phyloP scores from a whole-genome alignment of 202 grass and related monocot genomes.

The Hordeum pubiflorum region DNA sequence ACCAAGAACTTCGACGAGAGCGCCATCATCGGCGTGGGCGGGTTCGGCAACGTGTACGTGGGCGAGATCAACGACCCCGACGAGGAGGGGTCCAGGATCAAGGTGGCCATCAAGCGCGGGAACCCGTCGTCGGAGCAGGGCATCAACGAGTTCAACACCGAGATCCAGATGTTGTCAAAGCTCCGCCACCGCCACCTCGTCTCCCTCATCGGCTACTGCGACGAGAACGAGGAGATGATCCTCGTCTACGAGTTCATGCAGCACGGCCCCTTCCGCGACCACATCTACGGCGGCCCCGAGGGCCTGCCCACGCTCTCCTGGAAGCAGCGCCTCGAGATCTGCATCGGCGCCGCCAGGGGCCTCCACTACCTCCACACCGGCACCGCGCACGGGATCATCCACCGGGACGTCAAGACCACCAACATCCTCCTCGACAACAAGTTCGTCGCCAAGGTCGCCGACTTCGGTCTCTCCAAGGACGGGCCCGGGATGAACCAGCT shows the following conservation, averaged over 20 bases:
- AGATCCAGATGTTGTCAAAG: conserved; percentile 98
- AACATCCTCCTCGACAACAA: conserved; percentile 91
- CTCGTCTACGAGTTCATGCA: conserved; percentile 90
- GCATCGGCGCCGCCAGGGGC: conserved; percentile 79
- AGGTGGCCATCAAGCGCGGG: conserved; percentile 84
- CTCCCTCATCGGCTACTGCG: conserved; percentile 88
- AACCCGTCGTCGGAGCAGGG: conserved; percentile 94
- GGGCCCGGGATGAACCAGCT: conserved; percentile 88
- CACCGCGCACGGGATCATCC: conserved; percentile 94
- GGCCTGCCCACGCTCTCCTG: conserved; percentile 44
- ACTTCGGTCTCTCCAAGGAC: conserved; percentile 86
- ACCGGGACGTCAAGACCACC: conserved; percentile 96
- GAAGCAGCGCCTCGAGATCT: conserved; percentile 92
- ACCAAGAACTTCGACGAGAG: conserved; percentile 73
- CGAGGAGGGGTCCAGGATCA: conserved; percentile 5
- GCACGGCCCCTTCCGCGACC: conserved; percentile 63
- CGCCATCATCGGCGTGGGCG: conserved; percentile 75
- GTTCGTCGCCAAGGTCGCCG: conserved; percentile 88
- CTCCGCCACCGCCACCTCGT: conserved; percentile 89
- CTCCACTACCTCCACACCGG: conserved; percentile 97
- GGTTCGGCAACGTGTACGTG: conserved; percentile 86
- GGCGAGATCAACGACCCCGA: conserved; percentile 59
- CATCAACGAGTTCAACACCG: conserved; percentile 90
- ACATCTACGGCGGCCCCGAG: conserved; percentile 57
- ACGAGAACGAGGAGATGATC: conserved; percentile 92